Evolutionary conservation across 495 filamentous ascomycete species (phyloP), one percentile per base, ranked within the genome.

Genomic region (Cenococcum geophilum): DNA sequence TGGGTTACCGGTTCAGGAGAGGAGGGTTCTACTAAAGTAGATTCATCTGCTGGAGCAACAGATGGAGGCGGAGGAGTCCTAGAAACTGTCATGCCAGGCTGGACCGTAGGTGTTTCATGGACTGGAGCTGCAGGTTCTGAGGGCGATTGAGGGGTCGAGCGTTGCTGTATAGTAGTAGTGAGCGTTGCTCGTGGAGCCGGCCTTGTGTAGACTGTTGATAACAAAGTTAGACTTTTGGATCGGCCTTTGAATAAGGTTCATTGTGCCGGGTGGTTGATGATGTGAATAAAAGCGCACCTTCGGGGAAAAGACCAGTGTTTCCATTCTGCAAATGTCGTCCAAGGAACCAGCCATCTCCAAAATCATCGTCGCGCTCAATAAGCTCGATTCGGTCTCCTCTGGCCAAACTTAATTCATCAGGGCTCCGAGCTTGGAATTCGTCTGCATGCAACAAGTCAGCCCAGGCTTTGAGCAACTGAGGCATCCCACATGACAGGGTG

Each of bases 331-430:
- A 61, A 72, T 96, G 89, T 70, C 86, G 85, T 27, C 95, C 95
- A 64, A 96, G 74, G 76, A 89, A 99, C 95, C 95, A 99, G 57
- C 93, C 95, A 77, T 99, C 95, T 54, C 89, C 89, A 74, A 97
- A 99, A 67, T 96, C 95, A 72, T 97, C 92, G 73, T 97, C 92
- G 62, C 95, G 83, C 72, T 97, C 93, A 43, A 96, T 83, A 59
- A 99, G 76, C 76, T 95, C 86, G 55, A 99, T 89, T 34, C 88
- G 86, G 68, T 97, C 92, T 61, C 91, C 91, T 64, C 91, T 93
- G 36, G 80, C 77, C 67, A 99, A 77, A 65, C 80, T 93, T 68
- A 99, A 82, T 76, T 99, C 95, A 75, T 99, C 95, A 48, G 87
- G 84, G 72, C 90, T 92, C 59, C 92, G 85, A 57, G 92, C 89